A percentile compares a stretch with the other conserved stretches of the same genome.
These are phyloP conservation scores for Salix koriyanagi DNA, from an alignment of 345 rosid genomes.

Conservation along the genomic window DNA sequence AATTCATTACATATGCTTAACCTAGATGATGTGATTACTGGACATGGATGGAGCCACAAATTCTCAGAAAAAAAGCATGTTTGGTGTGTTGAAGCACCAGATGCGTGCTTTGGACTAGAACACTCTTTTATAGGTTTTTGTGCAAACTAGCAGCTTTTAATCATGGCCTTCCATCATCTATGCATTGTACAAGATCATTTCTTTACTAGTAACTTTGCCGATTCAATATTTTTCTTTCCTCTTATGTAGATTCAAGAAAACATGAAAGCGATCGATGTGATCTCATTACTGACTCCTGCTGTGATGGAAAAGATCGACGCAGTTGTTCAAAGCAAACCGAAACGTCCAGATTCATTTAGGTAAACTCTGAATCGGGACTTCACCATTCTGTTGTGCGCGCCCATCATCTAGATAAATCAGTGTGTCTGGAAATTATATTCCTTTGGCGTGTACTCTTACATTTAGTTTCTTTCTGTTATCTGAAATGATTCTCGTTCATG, in stretches of 20 bases:
- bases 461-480: background rate
- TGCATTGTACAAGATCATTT: background rate
- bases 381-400: background rate
- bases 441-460: background rate
- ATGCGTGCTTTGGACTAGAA: too few relatives aligned
- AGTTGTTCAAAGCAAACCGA: conserved; percentile 78
- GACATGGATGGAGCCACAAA: too few relatives aligned
- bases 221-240: background rate
- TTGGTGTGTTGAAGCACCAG: too few relatives aligned
- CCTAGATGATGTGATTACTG: too few relatives aligned
- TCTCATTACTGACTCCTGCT: conserved; percentile 73
- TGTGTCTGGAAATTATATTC: background rate
- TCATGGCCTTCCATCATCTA: too few relatives aligned
- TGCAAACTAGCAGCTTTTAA: too few relatives aligned
- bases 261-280: conserved; percentile 92
- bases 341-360: conserved; percentile 80
- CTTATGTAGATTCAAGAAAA: conserved; percentile 78
- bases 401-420: background rate
- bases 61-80: too few relatives aligned
- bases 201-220: background rate
- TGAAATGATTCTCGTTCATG: background rate
- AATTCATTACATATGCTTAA: too few relatives aligned
- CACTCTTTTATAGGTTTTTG: too few relatives aligned
- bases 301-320: conserved; percentile 90
- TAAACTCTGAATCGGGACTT: conserved; percentile 15